Evolutionary conservation across 2,329 filamentous ascomycete genomes (phyloP).

Genomic region (Cytospora chrysosperma): DNA sequence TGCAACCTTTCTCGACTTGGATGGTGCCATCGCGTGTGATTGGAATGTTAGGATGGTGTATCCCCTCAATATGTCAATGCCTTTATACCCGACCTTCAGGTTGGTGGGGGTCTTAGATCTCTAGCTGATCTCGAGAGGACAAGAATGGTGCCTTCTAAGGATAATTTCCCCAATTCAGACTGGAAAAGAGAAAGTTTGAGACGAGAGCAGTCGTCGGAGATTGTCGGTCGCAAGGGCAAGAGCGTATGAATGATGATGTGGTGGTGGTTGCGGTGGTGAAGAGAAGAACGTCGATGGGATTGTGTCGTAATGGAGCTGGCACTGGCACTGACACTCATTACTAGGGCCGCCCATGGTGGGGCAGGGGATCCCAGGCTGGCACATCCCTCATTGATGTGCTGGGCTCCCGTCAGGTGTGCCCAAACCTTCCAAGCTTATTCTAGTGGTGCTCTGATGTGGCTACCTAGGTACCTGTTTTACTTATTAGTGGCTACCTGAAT

Average conservation of each 20-base stretch:
- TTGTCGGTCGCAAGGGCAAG: not conserved
- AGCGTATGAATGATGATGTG: not conserved
- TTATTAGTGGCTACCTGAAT: slow-evolving; percentile 2
- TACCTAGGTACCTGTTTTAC: not conserved
- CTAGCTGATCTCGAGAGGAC: slow-evolving; percentile 6
- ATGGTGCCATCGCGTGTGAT: slow-evolving; percentile 54
- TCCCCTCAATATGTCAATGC: slow-evolving; percentile 1
- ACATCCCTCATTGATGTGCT: not conserved
- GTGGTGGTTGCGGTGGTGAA: not conserved
- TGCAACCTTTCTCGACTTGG: slow-evolving; percentile 92
- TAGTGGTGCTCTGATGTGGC: not conserved
- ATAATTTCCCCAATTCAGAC: not conserved
- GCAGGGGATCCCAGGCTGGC: not conserved
- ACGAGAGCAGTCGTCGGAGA: not conserved
- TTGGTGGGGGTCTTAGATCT: slow-evolving; percentile 6
- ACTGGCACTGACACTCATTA: not conserved
- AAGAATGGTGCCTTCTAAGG: slow-evolving; percentile 2
- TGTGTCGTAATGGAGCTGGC: not conserved
- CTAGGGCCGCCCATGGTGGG: not conserved
- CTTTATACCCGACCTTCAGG: slow-evolving; percentile 2
- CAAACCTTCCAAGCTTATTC: not conserved
- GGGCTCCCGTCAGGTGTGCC: not conserved
- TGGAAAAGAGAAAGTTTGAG: not conserved
- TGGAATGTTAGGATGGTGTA: slow-evolving; percentile 13
- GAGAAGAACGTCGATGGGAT: not conserved